Base-by-base conservation (phyloP, 1,139 yeast species). In the Geotrichum candidum region DNA sequence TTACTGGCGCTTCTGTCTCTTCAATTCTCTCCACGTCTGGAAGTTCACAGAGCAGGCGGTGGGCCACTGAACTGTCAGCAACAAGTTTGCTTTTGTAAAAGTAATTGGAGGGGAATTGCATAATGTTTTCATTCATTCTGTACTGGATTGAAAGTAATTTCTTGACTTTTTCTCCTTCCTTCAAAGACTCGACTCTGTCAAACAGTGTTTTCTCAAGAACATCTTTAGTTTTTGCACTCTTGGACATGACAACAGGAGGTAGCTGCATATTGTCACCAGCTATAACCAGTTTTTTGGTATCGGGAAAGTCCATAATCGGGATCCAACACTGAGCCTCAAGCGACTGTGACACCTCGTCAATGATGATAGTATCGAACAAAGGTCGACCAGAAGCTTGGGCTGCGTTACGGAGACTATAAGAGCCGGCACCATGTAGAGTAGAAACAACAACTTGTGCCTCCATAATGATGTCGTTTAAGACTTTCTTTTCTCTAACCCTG, bases 291-390 rank as follows among this genome's bases (percentile, higher is more conserved):
- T 85, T 80, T 51, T 81, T 80, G 50, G 86, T 82, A 4, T 83
- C 79, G 50, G 82, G 77, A 68, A 87, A 90, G 57, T 81, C 82
- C 18, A 90, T 78, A n/a, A 94, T 66, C 0, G 99, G 98, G 38
- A 94, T 90, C 98, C 98, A 92, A 71, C 97, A 91, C 69, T 94
- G 96, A 0, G 98, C 96, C 70, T 94, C 97, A 62, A 92, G 75
- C 3, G 97, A 82, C 73, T 94, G 99, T 0, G 97, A 90, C 0
- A 94, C 97, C 74, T 94, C 99, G 73, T 94, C 99, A 54, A 94
- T 91, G 25, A 94, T 88, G 29, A 94, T 80, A 0, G 96, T 86
- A 68, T 90, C 91, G 70, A 94, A 90, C 22, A 86, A 70, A 5
- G 65, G 73, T 67, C 63, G 63, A n/a, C 66, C 67, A 57, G 56